phyloP scores from a whole-genome alignment of 495 filamentous ascomycete genomes.

The Lophiostoma macrostomum region DNA sequence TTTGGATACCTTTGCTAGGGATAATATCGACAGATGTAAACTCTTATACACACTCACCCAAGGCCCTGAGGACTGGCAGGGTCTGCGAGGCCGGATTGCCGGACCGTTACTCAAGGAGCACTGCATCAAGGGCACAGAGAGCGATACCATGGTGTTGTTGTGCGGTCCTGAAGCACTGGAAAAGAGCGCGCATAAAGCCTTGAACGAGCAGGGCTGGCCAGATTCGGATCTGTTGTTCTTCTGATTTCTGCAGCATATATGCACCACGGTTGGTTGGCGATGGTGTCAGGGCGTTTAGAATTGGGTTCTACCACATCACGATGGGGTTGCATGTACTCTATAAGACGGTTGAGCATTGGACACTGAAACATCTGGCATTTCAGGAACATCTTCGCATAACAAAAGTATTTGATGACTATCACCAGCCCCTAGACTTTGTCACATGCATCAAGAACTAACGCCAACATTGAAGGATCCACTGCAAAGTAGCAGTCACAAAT shows the following conservation, averaged over 20 bases:
- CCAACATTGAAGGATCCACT: too few relatives aligned
- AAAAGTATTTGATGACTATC: too few relatives aligned
- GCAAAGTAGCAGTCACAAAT: too few relatives aligned
- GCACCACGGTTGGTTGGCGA: not conserved
- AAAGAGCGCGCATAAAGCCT: conserved; percentile 58
- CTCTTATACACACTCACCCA: conserved; percentile 73
- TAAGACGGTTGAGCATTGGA: too few relatives aligned
- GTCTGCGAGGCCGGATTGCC: conserved; percentile 66
- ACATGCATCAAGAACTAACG: too few relatives aligned
- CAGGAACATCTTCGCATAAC: too few relatives aligned
- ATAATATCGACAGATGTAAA: conserved; percentile 55
- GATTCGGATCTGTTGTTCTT: conserved; percentile 86
- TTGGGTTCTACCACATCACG: too few relatives aligned
- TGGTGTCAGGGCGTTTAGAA: not conserved
- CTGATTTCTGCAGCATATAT: conserved; percentile 38
- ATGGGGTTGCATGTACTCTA: too few relatives aligned
- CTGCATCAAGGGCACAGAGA: conserved; percentile 46
- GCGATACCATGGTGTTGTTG: conserved; percentile 65
- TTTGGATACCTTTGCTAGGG: conserved; percentile 59
- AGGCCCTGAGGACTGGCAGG: conserved; percentile 62
- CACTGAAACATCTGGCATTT: too few relatives aligned
- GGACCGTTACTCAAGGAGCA: conserved; percentile 60
- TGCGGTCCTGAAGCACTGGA: conserved; percentile 84
- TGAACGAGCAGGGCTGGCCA: conserved; percentile 70
- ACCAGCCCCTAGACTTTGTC: too few relatives aligned